Percentiles rank a stretch among this genome's conserved stretches.
Conservation (phyloP, 2,329 filamentous ascomycete species). For the Macrophomina phaseolina region DNA sequence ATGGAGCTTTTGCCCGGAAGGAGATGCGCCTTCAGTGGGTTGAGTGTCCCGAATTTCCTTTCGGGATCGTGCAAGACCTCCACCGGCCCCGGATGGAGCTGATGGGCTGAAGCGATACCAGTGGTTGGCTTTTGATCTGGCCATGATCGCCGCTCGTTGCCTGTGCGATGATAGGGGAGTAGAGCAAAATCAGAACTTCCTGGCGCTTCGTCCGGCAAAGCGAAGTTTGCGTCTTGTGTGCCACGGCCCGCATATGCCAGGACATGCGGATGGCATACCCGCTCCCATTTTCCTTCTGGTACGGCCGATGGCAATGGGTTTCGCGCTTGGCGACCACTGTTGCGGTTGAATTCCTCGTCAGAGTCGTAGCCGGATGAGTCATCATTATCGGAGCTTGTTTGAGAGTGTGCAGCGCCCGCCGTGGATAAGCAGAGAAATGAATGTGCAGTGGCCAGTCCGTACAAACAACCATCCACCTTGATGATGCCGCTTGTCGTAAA, state of each 20-base stretch:
- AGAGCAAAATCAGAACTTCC: slow-evolving; percentile 27
- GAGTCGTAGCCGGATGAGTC: background rate
- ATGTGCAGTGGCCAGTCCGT: background rate
- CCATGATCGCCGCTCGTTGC: too few relatives aligned
- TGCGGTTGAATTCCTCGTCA: background rate
- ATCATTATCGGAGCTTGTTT: background rate
- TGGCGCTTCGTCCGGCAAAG: slow-evolving; percentile 8
- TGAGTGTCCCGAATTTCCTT: background rate
- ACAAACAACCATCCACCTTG: background rate
- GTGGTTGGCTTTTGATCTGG: background rate
- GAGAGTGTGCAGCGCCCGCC: background rate
- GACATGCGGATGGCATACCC: slow-evolving; percentile 2
- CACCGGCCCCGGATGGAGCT: background rate
- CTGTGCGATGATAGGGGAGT: too few relatives aligned
- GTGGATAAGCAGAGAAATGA: background rate
- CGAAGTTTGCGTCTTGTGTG: slow-evolving; percentile 26
- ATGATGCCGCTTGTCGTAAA: background rate
- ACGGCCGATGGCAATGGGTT: too few relatives aligned
- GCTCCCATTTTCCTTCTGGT: background rate
- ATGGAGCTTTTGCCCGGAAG: background rate
- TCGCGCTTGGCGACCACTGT: too few relatives aligned
- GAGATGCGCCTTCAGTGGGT: background rate
- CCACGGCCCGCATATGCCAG: slow-evolving; percentile 24
- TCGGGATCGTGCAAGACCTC: background rate
- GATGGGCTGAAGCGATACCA: background rate